Evolutionary conservation across 345 rosid genomes (phyloP).

Genomic region (Noccaea caerulescens): DNA sequence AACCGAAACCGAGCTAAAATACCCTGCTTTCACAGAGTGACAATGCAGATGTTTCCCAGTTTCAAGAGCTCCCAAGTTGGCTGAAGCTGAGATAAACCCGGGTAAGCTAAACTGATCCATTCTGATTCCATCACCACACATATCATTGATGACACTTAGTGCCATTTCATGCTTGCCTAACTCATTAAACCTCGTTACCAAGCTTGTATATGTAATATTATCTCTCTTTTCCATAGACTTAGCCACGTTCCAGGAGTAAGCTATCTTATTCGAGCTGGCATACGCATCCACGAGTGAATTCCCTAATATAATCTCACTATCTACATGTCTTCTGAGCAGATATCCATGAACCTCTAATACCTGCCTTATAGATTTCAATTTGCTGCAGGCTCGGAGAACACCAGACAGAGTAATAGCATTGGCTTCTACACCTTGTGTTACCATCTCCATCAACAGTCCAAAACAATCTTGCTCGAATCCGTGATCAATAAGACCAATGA

Average conservation of each 20-base stretch:
- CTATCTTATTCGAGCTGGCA: slow-evolving; percentile 51
- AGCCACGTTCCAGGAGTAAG: slow-evolving; percentile 55
- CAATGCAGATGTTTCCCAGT: slow-evolving; percentile 72
- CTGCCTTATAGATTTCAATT: slow-evolving; percentile 35
- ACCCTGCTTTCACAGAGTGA: slow-evolving; percentile 60
- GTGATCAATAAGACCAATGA: slow-evolving; percentile 60
- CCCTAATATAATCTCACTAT: slow-evolving; percentile 44
- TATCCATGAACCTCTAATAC: slow-evolving; percentile 57
- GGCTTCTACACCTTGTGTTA: slow-evolving; percentile 54
- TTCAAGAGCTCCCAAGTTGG: slow-evolving; percentile 51
- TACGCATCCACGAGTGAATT: slow-evolving; percentile 73
- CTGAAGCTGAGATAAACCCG: slow-evolving; percentile 66
- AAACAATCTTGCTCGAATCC: slow-evolving; percentile 51
- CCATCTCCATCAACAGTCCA: slow-evolving; percentile 52
- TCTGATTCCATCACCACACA: slow-evolving; percentile 51
- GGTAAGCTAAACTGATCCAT: slow-evolving; percentile 64
- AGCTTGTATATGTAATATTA: slow-evolving; percentile 61
- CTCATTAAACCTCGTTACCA: slow-evolving; percentile 69
- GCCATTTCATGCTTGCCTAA: slow-evolving; percentile 54
- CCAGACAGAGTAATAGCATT: slow-evolving; percentile 59
- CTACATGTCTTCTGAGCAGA: slow-evolving; percentile 48
- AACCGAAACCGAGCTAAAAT: slow-evolving; percentile 48
- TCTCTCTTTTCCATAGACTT: slow-evolving; percentile 55
- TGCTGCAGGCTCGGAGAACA: slow-evolving; percentile 55
- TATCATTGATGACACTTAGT: slow-evolving; percentile 46